Conservation (phyloP, 306 rosid species). For the Sesbania bispinosa region DNA sequence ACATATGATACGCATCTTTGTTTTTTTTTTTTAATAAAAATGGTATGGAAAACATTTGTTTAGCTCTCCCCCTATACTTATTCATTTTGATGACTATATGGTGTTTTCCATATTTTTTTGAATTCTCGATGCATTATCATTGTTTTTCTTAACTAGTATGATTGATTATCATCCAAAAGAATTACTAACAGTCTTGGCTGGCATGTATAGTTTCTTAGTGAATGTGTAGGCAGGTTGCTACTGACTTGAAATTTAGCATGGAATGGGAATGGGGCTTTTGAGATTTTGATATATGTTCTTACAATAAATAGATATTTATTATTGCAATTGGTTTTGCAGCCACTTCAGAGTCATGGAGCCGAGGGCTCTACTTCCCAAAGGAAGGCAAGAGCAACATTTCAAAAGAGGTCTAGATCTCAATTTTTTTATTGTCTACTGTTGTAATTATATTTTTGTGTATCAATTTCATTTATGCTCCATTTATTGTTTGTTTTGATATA, state of each 20-base stretch:
- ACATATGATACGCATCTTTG: background rate
- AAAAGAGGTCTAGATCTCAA: conserved; percentile 58
- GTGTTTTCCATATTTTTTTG: background rate
- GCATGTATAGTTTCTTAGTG: background rate
- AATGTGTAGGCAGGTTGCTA: conserved; percentile 4
- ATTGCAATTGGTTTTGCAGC: conserved; percentile 52
- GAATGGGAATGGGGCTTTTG: background rate
- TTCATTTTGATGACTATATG: background rate
- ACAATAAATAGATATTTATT: conserved; percentile 1
- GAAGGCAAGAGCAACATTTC: conserved; percentile 49
- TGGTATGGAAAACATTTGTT: background rate
- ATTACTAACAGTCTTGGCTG: background rate
- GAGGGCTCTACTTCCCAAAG: conserved; percentile 63
- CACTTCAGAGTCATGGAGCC: conserved; percentile 58
- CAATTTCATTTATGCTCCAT: conserved; percentile 1
- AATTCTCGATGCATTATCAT: background rate
- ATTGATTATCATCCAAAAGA: background rate
- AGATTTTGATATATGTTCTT: background rate
- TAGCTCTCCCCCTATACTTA: background rate
- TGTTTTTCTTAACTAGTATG: background rate
- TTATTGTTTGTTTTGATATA: conserved; percentile 2
- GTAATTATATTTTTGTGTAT: background rate
- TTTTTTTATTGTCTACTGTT: background rate
- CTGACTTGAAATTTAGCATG: background rate
- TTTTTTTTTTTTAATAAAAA: background rate